Evolutionary conservation across 495 filamentous ascomycete species (phyloP), one percentile per base, ranked within the genome.

Genomic region (Trypethelium eluteriae): DNA sequence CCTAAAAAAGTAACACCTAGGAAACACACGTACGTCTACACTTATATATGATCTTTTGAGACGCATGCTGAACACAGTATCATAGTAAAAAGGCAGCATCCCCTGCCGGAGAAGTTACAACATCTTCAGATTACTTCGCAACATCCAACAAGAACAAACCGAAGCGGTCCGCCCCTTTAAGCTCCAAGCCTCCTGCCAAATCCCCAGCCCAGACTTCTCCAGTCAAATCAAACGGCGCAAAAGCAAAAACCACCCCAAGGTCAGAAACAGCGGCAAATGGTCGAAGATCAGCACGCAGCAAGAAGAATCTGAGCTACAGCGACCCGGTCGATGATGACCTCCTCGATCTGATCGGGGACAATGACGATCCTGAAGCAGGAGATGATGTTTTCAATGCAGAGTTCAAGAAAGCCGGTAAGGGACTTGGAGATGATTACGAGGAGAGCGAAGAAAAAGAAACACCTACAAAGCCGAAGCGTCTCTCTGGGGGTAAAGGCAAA

Each of bases 281-380:
- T 16, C 64, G 68, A 59, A 56, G 47, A 35, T 65, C 68, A 2
- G 59, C 59, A 1, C 44, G 66, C 5, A 72, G 69, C 64, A 73
- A 70, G 64, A 68, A 68, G 63, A 35, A 36, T 7, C 66, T 59
- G 3, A 74, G 70, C 50, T 70, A 69, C 61, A 66, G 57, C 25
- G 71, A 71, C 32, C 74, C 79, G 41, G 66, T 70, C n/a, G 77
- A 76, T 63, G 71, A 77, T 65, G 74, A 78, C 41, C 71, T 74
- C n/a, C 14, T 53, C 14, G 63, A 64, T 5, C 32, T 38, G 32
- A 61, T 65, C 32, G 62, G 41, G 10, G 50, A 9, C 1, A 57
- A 50, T 4, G 70, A 72, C 53, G 67, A 67, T 14, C 53, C 53
- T 59, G 75, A 77, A 57, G 63, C 59, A 14, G 65, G 70, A 46